Evolutionary conservation across 306 rosid species (phyloP).

Genomic region (Luffa aegyptiaca): DNA sequence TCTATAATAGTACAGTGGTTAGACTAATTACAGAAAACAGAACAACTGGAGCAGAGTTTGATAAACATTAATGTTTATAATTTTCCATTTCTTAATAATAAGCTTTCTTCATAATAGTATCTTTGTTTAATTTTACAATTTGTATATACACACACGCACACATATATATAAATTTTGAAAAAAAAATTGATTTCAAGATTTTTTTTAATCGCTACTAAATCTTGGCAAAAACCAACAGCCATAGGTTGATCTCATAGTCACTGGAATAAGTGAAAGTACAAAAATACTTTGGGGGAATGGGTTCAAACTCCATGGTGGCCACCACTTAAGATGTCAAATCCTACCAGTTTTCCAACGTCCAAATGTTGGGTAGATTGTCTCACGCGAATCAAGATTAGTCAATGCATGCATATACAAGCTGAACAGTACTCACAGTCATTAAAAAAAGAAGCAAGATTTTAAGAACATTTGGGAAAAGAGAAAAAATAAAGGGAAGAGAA

Average conservation of each 20-base stretch:
- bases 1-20: not conserved
- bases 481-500: not conserved
- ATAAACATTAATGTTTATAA: not conserved
- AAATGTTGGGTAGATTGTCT: not conserved
- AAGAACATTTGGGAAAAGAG: not conserved
- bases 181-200: too few species aligned
- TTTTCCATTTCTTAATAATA: not conserved
- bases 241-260: not conserved
- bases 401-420: not conserved
- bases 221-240: not conserved
- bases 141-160: too few species aligned
- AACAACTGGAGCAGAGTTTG: not conserved
- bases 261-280: not conserved
- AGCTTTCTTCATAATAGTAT: not conserved
- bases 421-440: not conserved
- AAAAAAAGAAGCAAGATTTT: not conserved
- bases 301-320: not conserved
- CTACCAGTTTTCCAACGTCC: not conserved
- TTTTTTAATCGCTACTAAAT: not conserved
- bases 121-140: not conserved
- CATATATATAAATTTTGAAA: too few species aligned
- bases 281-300: not conserved
- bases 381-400: not conserved
- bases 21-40: not conserved
- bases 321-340: not conserved